Evolutionary conservation across 441 rosid species (phyloP), one percentile per base, ranked within the genome.

Genomic region (Adansonia grandidieri): DNA sequence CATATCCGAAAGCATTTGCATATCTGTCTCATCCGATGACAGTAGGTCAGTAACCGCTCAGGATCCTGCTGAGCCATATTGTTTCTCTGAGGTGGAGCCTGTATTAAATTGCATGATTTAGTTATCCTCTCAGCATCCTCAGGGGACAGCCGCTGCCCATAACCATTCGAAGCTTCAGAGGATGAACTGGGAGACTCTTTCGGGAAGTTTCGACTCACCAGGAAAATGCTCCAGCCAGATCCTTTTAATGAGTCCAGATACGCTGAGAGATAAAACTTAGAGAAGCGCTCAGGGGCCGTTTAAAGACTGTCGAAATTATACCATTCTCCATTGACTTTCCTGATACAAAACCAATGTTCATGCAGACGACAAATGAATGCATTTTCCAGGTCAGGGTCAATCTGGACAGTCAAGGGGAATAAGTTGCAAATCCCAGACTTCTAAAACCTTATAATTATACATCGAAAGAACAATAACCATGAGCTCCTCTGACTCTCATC

Each of bases 301-400:
- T 85, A 89, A 20, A 93, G 96, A 78, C 99, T 96, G 83, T 96
- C 96, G 20, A 96, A 96, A 82, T 96, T 96, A 42, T 96, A 93
- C 98, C 99, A 93, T 71, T 96, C 99, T 9, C 92, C 91, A n/a
- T 89, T 91, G 76, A 90, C 98, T 84, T 93, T 91, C 85, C 98
- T 87, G 77, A 91, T 93, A 82, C 95, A 93, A 81, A 93, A 93
- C 98, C 98, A 92, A 78, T 96, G 98, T 83, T 96, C 94, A 80
- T 91, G 97, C 88, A 96, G 83, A 82, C 92, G 99, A 79, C 98
- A 93, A 74, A 96, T 90, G 69, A 96, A 93, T 19, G 97, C 99
- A 19, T 86, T 91, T 82, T 91, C 98, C 75, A 81, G 85, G 83
- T 92, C 98, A 0, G 99, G 99, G 83, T 92, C 96, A 54, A 89